phyloP scores from a whole-genome alignment of 768 basidiomycete genomes.

The Piloderma croceum region DNA sequence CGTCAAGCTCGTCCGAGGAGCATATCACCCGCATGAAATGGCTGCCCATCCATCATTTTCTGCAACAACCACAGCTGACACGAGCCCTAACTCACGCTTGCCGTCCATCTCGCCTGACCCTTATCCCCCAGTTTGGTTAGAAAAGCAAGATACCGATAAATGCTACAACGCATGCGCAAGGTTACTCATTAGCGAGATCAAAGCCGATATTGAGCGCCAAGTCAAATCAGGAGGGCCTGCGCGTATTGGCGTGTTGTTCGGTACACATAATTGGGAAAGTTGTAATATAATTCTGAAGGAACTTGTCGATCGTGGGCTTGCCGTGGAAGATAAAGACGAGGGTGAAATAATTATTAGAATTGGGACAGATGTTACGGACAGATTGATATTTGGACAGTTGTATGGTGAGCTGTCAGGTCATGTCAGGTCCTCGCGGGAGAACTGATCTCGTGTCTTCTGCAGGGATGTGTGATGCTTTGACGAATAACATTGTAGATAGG shows the following conservation, averaged over 20 bases:
- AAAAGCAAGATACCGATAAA: slow-evolving; percentile 67
- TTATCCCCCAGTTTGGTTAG: slow-evolving; percentile 60
- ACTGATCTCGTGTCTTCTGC: slow-evolving; percentile 3
- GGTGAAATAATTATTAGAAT: slow-evolving; percentile 35
- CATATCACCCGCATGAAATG: slow-evolving; percentile 79
- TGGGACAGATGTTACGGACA: slow-evolving; percentile 50
- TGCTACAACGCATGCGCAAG: slow-evolving; percentile 62
- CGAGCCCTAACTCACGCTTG: not conserved
- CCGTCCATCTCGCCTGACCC: slow-evolving; percentile 53
- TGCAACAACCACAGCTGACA: not conserved
- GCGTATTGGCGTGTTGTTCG: slow-evolving; percentile 67
- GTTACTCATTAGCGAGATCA: slow-evolving; percentile 51
- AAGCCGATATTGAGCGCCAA: slow-evolving; percentile 39
- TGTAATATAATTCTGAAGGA: slow-evolving; percentile 55
- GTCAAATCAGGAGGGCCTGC: slow-evolving; percentile 3
- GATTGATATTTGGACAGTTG: slow-evolving; percentile 73
- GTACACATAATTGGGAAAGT: slow-evolving; percentile 80
- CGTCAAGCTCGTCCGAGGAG: slow-evolving; percentile 89
- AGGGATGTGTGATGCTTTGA: slow-evolving; percentile 87
- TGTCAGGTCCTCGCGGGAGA: not conserved
- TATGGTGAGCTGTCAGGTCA: slow-evolving; percentile 50
- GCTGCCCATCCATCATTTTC: slow-evolving; percentile 35
- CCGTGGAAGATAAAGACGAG: slow-evolving; percentile 23
- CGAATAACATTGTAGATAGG: slow-evolving; percentile 57
- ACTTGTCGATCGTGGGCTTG: slow-evolving; percentile 54